These are phyloP conservation scores for Haemoproteus tartakovskyi DNA, from an alignment of 169 alveolate species.

Conservation along the genomic window DNA sequence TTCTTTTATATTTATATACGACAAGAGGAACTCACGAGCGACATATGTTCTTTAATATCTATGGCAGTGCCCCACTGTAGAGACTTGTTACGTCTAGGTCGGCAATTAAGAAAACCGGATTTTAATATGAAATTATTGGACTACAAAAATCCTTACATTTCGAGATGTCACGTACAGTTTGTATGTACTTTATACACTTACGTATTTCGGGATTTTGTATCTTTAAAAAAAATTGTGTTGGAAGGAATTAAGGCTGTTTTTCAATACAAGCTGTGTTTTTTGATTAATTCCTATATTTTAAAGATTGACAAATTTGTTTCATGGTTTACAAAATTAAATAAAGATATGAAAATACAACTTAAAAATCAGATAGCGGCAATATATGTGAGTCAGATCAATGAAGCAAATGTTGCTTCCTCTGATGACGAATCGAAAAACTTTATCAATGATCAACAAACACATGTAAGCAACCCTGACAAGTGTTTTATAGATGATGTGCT, in stretches of 20 bases:
- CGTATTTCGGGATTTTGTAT: conserved; percentile 25
- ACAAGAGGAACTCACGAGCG: conserved; percentile 52
- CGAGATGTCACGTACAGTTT: conserved; percentile 46
- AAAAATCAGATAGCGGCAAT: background rate
- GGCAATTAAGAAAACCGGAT: conserved; percentile 33
- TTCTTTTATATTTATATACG: conserved; percentile 48
- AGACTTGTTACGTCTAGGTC: conserved; percentile 11
- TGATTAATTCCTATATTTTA: conserved; percentile 21
- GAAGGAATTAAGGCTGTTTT: conserved; percentile 23
- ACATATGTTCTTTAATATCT: conserved; percentile 57
- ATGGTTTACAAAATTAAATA: conserved; percentile 6
- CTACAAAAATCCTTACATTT: conserved; percentile 32
- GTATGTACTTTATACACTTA: conserved; percentile 58
- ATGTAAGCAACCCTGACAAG: background rate
- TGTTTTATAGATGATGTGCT: conserved; percentile 11
- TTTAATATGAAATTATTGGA: conserved; percentile 28
- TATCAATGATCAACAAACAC: background rate
- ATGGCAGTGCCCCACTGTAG: conserved; percentile 49
- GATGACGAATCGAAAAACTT: too few species aligned
- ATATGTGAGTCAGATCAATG: background rate
- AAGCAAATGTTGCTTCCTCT: background rate
- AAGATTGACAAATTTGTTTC: conserved; percentile 37
- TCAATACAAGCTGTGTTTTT: conserved; percentile 46
- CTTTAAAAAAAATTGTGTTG: conserved; percentile 26
- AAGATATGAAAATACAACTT: conserved; percentile 7